phyloP scores from a whole-genome alignment of 345 rosid genomes.

The Ceriops zippeliana region DNA sequence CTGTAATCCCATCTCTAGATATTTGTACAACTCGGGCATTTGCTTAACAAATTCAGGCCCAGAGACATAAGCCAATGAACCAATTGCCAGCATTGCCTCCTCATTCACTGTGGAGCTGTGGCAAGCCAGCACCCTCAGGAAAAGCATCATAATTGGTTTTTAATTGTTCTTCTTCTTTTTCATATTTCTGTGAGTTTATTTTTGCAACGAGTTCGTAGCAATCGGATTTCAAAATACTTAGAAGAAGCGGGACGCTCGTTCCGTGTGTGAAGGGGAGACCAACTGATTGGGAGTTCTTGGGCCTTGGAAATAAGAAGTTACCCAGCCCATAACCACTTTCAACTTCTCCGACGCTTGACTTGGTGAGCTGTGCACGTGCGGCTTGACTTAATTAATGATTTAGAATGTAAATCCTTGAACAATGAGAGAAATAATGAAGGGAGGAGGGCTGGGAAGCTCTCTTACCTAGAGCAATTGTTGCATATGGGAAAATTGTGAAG shows the following conservation, averaged over 20 bases:
- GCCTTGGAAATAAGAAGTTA: background rate
- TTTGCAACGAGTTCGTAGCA: background rate
- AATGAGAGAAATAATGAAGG: background rate
- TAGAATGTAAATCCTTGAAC: background rate
- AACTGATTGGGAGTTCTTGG: background rate
- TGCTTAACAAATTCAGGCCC: constrained; percentile 75
- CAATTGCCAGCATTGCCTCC: constrained; percentile 99
- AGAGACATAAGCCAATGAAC: constrained; percentile 87
- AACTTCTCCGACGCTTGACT: too few species aligned
- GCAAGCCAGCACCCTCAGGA: constrained; percentile 81
- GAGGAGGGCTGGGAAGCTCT: background rate
- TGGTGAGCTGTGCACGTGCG: too few species aligned
- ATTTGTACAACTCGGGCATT: constrained; percentile 72
- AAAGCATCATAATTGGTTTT: constrained; percentile 76
- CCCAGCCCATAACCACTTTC: too few species aligned
- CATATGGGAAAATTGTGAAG: constrained; percentile 19
- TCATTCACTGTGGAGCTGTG: constrained; percentile 91
- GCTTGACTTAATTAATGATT: too few species aligned
- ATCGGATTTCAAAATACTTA: constrained; percentile 43
- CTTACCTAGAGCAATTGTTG: background rate
- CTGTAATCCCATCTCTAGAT: constrained; percentile 83
- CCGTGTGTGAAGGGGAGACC: too few species aligned
- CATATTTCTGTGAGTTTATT: too few species aligned
- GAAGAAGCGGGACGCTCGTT: constrained; percentile 60
- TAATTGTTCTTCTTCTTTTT: too few species aligned